Evolutionary conservation across 495 filamentous ascomycete genomes (phyloP).

Genomic region (Lophium mytilinum): DNA sequence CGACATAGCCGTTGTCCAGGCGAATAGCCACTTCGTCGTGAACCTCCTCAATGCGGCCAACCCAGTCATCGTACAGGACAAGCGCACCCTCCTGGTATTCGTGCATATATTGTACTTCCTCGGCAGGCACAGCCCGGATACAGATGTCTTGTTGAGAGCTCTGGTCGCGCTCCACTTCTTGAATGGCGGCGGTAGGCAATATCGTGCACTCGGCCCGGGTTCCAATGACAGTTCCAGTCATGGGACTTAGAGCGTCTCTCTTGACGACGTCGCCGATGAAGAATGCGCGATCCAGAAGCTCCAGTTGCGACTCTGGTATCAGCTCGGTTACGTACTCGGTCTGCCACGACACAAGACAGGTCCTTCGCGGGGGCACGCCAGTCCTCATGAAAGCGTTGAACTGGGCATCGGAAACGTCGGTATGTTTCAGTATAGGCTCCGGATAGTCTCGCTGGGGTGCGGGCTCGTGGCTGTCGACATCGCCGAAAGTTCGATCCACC

Average conservation of each 20-base stretch:
- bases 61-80: conserved; percentile 34
- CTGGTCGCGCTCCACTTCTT: background rate
- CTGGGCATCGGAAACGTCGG: conserved; percentile 6
- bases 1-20: conserved; percentile 33
- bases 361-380: conserved; percentile 32
- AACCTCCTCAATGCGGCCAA: conserved; percentile 30
- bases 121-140: conserved; percentile 20
- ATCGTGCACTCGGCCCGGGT: conserved; percentile 25
- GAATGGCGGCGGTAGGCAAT: conserved; percentile 4
- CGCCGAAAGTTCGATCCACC: conserved; percentile 30
- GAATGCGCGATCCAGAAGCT: conserved; percentile 31
- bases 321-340: conserved; percentile 20
- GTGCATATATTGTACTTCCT: conserved; percentile 27
- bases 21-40: conserved; percentile 25
- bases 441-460: conserved; percentile 25
- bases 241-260: conserved; percentile 26
- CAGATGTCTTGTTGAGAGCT: conserved; percentile 1
- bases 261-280: conserved; percentile 38
- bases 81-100: conserved; percentile 28
- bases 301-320: conserved; percentile 25
- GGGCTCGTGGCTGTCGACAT: conserved; percentile 32
- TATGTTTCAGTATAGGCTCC: conserved; percentile 18
- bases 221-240: conserved; percentile 37
- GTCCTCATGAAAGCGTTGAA: conserved; percentile 29
- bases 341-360: conserved; percentile 32